phyloP scores from a whole-genome alignment of 192 early-diverging fungal genomes.

The Gamsiella multidivaricata region DNA sequence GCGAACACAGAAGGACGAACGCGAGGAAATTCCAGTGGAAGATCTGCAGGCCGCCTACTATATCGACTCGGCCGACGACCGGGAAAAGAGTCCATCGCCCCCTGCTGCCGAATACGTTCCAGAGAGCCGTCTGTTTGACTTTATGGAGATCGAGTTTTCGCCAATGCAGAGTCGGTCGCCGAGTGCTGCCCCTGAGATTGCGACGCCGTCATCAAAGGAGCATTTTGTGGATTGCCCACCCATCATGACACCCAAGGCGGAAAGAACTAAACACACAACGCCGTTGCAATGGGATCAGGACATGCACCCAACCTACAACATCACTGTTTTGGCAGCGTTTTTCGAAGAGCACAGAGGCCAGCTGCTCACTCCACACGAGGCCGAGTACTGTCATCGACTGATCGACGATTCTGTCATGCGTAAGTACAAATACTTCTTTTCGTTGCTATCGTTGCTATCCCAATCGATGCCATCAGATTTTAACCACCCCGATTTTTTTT shows the following conservation, averaged over 20 bases:
- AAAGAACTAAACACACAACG: background rate
- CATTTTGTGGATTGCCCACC: conserved; percentile 28
- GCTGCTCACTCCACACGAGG: conserved; percentile 26
- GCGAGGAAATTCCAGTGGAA: background rate
- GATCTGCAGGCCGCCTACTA: background rate
- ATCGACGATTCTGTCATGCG: conserved; percentile 12
- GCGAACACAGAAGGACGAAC: background rate
- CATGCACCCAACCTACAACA: conserved; percentile 5
- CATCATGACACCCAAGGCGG: conserved; percentile 17
- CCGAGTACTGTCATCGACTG: conserved; percentile 19
- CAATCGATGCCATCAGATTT: no score
- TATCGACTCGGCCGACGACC: background rate
- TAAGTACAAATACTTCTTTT: conserved; percentile 5
- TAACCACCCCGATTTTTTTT: background rate
- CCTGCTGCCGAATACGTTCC: background rate
- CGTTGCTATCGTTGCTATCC: background rate
- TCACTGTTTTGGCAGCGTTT: conserved; percentile 26
- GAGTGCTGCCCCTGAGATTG: background rate
- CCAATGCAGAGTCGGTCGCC: conserved; percentile 22
- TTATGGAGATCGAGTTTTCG: conserved; percentile 26
- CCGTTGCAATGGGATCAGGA: background rate
- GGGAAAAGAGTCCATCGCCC: conserved; percentile 14
- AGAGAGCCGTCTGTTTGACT: background rate
- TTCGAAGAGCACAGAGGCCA: conserved; percentile 21
- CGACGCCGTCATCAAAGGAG: background rate